Conservation (phyloP, 106 monocot genomes). For the Gastrodia elata region DNA sequence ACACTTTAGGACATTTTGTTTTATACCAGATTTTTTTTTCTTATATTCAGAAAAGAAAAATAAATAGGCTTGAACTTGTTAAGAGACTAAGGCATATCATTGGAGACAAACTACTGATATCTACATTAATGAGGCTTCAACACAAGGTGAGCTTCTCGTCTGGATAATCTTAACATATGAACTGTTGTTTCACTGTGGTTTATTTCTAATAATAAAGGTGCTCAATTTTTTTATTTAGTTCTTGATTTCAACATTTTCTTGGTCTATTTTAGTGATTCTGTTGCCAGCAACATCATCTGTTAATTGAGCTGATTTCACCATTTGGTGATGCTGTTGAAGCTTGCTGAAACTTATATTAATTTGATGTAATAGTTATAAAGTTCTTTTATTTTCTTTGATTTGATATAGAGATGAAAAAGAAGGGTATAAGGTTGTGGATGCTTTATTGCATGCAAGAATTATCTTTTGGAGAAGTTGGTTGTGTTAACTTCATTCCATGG, state of each 20-base stretch:
- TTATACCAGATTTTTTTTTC: not conserved
- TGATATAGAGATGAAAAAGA: not conserved
- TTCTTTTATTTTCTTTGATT: not conserved
- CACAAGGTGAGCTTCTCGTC: conserved; percentile 44
- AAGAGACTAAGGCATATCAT: conserved; percentile 70
- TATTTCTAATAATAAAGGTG: not conserved
- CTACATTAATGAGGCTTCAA: conserved; percentile 78
- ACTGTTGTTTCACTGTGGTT: not conserved
- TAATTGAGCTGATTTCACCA: not conserved
- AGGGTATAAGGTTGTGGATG: not conserved
- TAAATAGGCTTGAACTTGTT: conserved; percentile 67
- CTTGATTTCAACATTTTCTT: not conserved
- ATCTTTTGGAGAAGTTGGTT: too few relatives aligned
- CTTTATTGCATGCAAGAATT: not conserved
- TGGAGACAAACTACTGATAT: conserved; percentile 78
- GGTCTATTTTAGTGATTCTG: not conserved
- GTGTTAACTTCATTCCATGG: too few relatives aligned
- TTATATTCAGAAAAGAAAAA: conserved; percentile 41
- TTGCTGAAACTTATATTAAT: not conserved
- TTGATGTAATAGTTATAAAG: not conserved
- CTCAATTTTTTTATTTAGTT: not conserved
- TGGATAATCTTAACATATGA: not conserved
- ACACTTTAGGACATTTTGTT: not conserved
- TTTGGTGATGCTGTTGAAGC: not conserved
- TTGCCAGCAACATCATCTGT: not conserved